phyloP scores from a whole-genome alignment of 2,329 filamentous ascomycete species.

The Pleurostoma richardsiae region DNA sequence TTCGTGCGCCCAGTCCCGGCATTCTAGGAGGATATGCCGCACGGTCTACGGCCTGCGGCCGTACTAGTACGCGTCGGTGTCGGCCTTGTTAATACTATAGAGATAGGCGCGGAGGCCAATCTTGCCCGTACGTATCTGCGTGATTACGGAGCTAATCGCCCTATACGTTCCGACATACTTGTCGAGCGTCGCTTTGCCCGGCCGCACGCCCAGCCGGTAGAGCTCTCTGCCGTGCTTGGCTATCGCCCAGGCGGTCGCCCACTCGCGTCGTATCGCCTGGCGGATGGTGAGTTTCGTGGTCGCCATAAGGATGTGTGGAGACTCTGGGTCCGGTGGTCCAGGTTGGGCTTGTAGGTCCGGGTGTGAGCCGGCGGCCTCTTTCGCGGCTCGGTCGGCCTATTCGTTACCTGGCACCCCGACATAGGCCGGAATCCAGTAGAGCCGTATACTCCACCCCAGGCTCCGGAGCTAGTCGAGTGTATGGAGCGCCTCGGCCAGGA shows the following conservation, averaged over 20 bases:
- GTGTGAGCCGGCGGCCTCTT: constrained; percentile 32
- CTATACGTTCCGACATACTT: constrained; percentile 8
- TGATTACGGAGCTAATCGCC: constrained; percentile 18
- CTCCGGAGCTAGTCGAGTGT: constrained; percentile 10
- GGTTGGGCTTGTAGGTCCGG: constrained; percentile 2
- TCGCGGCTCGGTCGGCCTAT: constrained; percentile 20
- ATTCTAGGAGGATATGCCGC: constrained; percentile 22
- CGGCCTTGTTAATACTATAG: constrained; percentile 20
- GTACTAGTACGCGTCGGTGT: constrained; percentile 19
- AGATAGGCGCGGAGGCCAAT: constrained; percentile 21
- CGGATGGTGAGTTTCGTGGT: constrained; percentile 10
- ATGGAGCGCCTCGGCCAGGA: constrained; percentile 15
- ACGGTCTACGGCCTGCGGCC: constrained; percentile 18
- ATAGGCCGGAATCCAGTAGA: constrained; percentile 14
- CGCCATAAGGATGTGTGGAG: constrained; percentile 10
- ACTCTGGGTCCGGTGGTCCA: no score
- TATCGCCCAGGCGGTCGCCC: constrained; percentile 4
- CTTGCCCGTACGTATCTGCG: constrained; percentile 18
- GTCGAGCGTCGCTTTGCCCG: constrained; percentile 5
- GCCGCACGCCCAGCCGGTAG: constrained; percentile 7
- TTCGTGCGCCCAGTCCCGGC: constrained; percentile 19
- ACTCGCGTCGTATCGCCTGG: constrained; percentile 7
- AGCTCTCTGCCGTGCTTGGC: constrained; percentile 7
- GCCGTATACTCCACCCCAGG: constrained; percentile 7
- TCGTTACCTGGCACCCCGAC: constrained; percentile 13